A percentile compares a stretch with the other conserved stretches of the same genome.
These are phyloP conservation scores for Lepidium aucheri DNA, from an alignment of 345 rosid species.

Conservation along the genomic window DNA sequence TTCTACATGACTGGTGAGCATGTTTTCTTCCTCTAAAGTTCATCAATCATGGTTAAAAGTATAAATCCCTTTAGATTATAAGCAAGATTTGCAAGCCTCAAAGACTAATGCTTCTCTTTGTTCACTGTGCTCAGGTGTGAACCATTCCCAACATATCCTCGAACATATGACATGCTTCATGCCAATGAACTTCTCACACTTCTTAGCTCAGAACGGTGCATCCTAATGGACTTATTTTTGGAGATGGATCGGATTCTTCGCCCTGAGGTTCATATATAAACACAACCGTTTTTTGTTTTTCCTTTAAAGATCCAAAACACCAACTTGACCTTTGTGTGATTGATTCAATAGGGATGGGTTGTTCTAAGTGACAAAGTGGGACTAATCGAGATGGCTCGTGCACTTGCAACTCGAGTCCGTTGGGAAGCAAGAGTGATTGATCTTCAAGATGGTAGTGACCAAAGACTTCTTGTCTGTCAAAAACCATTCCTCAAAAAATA, in stretches of 20 bases:
- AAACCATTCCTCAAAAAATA: constrained; percentile 79
- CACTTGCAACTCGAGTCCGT: constrained; percentile 64
- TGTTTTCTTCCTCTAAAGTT: not conserved
- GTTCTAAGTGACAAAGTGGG: constrained; percentile 67
- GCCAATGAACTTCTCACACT: constrained; percentile 82
- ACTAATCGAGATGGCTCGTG: constrained; percentile 71
- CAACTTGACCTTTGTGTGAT: not conserved
- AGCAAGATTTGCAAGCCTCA: not conserved
- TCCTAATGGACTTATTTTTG: constrained; percentile 64
- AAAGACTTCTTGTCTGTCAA: constrained; percentile 92
- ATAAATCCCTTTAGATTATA: not conserved
- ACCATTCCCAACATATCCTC: constrained; percentile 94
- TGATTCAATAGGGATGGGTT: constrained; percentile 73
- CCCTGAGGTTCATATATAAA: constrained; percentile 64
- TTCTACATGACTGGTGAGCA: constrained; percentile 87
- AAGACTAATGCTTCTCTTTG: not conserved
- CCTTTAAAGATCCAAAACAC: not conserved
- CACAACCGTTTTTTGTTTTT: not conserved
- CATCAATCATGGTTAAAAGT: not conserved
- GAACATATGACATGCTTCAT: constrained; percentile 95
- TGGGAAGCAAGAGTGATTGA: constrained; percentile 99
- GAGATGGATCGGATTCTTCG: constrained; percentile 97
- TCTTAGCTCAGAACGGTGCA: constrained; percentile 53
- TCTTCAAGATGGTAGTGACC: constrained; percentile 92
- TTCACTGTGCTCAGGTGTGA: constrained; percentile 61